Evolutionary conservation across 1,139 yeast species (phyloP), one percentile per base, ranked within the genome.

Genomic region (Yamadazyma oceani): DNA sequence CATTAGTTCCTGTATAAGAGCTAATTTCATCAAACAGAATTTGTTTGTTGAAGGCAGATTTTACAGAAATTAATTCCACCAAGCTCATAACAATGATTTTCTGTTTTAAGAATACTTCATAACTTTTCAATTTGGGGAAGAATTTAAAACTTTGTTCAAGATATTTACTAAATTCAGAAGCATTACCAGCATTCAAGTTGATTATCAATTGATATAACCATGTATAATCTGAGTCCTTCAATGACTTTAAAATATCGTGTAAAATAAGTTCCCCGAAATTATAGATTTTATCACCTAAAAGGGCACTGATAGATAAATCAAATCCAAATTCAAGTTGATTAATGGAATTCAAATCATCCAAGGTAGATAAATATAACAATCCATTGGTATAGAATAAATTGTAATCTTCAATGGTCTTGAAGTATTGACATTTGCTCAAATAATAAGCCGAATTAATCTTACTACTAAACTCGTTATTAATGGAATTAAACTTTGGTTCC

Each of bases 261-360:
- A 89, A 79, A 43, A 92, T 75, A 48, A 92, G 77, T 64, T 94
- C 98, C 37, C 98, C 98, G 62, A 92, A 92, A 65, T 90, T 92
- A 70, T 89, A 94, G 50, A 92, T 86, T 57, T 80, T 82, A 55
- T 89, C 96, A 33, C 97, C 98, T 50, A 92, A 71, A 45, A 92
- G 69, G 0, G 97, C 98, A 31, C 96, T 82, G 37, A 89, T 74
- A 43, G 95, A 77, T 52, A 92, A 74, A 50, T 92, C 95, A 54
- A 82, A 81, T 17, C 96, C 92, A 40, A 88, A 69, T 23, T 67
- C 71, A 35, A 57, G 49, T 45, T 55, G 51, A 27, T 60, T 62
- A 17, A 54, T 60, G 15, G 54, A 44, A 8, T 50, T 47, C 31
- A 59, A 49, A 47, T 73, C 73, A 39, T 81, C 83, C 31, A 74